Conservation (phyloP, 2,329 filamentous ascomycete genomes). For the Cladobotryum mycophilum region DNA sequence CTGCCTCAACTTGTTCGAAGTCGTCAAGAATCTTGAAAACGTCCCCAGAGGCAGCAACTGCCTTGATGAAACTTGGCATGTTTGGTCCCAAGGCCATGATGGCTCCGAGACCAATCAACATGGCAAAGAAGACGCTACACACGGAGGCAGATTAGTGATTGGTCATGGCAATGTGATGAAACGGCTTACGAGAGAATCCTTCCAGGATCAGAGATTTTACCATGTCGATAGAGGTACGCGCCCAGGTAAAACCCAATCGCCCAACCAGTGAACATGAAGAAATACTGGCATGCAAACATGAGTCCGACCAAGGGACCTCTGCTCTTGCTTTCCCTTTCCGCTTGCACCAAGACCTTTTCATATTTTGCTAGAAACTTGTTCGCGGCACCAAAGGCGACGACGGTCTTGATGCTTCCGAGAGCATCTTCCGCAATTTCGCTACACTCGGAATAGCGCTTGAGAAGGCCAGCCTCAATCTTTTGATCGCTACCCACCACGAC, state of each 20-base stretch:
- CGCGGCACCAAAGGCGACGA: conserved; percentile 8
- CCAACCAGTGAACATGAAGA: conserved; percentile 10
- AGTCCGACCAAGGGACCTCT: conserved; percentile 6
- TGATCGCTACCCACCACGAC: conserved; percentile 8
- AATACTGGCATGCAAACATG: conserved; percentile 10
- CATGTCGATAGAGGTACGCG: conserved; percentile 6
- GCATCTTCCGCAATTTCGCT: conserved; percentile 9
- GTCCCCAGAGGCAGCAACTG: conserved; percentile 27
- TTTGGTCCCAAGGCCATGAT: conserved; percentile 11
- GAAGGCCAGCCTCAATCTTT: conserved; percentile 8
- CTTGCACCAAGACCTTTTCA: background rate
- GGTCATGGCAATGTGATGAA: background rate
- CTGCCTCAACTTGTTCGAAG: background rate
- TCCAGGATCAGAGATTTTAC: conserved; percentile 5
- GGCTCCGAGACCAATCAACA: conserved; percentile 9
- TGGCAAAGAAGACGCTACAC: conserved; percentile 9
- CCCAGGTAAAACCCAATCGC: conserved; percentile 10
- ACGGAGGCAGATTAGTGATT: background rate
- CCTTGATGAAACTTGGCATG: conserved; percentile 26
- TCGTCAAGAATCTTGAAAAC: conserved; percentile 33
- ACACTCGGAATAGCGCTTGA: conserved; percentile 4
- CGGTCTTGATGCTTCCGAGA: conserved; percentile 5
- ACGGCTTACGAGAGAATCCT: conserved; percentile 5
- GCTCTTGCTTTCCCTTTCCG: conserved; percentile 4
- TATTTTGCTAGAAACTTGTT: conserved; percentile 6